Base-by-base conservation (phyloP, 371 early-diverging fungal species). In the Actinomortierella wolfii region DNA sequence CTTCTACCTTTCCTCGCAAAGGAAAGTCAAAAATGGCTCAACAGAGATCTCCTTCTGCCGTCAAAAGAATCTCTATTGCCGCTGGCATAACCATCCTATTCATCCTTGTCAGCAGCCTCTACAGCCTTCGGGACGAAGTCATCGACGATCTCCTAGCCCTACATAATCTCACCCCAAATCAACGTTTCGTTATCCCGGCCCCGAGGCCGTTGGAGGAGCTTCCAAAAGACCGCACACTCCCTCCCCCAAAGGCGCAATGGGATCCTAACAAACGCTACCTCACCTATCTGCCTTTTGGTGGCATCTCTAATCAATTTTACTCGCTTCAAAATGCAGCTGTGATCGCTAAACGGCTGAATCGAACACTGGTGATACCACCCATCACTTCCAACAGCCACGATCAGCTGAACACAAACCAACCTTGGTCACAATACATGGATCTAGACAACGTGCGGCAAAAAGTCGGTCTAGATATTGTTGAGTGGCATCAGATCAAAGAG, bases 381-480 rank as follows among this genome's bases (percentile, higher is more conserved):
- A 70, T 70, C 48, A 70, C 61, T 39, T 65, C 73, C 4, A 71
- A 71, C 56, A 66, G 73, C 15, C 73, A 71, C 47, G 73, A 71
- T 34, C 66, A 62, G 9, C 62, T 65, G 43, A 53, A 53, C 21
- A 61, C 66, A 20, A 50, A 62, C 28, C 73, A 71, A 18, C 73
- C 73, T 14, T 71, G 73, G 73, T 58, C 62, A 23, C 61, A 40
- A 23, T 71, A 58, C 45, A 58, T 71, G 73, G 73, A 71, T 41
- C 66, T 66, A 18, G 62, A 65, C 18, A 51, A 62, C 28, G 65
- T 65, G 66, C 25, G 61, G 0, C 8, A 50, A 3, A 57, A 59
- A 18, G 39, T 66, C 3, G 73, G 73, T 15, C 45, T 66, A 43
- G 25, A 56, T 5, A 8, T 57, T 5, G 63, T 61, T 8, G 73